Percentiles rank a stretch among this genome's conserved stretches.
Evolutionary conservation across 2,329 filamentous ascomycete genomes (phyloP).

Genomic region (Pezizomycotina sp.): DNA sequence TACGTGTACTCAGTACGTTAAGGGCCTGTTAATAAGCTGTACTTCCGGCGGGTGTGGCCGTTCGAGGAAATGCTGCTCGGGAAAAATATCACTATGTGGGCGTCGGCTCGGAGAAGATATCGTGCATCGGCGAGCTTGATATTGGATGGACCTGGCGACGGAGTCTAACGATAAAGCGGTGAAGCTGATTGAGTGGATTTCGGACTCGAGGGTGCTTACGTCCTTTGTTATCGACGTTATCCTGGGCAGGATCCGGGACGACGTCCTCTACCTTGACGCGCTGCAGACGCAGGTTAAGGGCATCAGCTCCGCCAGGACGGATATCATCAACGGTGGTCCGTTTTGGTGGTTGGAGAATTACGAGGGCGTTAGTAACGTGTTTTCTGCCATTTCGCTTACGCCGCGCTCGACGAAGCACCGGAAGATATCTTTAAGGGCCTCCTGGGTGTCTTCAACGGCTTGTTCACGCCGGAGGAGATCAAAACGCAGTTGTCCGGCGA

Average conservation of each 20-base stretch:
- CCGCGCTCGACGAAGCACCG: constrained; percentile 21
- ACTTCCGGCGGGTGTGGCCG: constrained; percentile 26
- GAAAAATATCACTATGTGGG: constrained; percentile 25
- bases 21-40: constrained; percentile 21
- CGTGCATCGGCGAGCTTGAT: constrained; percentile 1
- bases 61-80: constrained; percentile 27
- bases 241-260: constrained; percentile 22
- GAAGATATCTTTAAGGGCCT: constrained; percentile 25
- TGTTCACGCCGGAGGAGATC: constrained; percentile 24
- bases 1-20: background rate
- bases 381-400: constrained; percentile 27
- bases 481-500: constrained; percentile 18
- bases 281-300: constrained; percentile 23
- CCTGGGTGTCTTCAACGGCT: constrained; percentile 25
- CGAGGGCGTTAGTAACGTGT: constrained; percentile 27
- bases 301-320: constrained; percentile 22
- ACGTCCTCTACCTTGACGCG: constrained; percentile 12
- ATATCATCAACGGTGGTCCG: constrained; percentile 27
- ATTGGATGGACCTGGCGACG: constrained; percentile 1
- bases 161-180: constrained; percentile 3
- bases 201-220: constrained; percentile 1
- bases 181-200: constrained; percentile 3
- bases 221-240: constrained; percentile 18
- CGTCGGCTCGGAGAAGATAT: constrained; percentile 8
- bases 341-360: constrained; percentile 28